Conservation (phyloP, 805 yeast species). For the Metschnikowia drakensbergensis region DNA sequence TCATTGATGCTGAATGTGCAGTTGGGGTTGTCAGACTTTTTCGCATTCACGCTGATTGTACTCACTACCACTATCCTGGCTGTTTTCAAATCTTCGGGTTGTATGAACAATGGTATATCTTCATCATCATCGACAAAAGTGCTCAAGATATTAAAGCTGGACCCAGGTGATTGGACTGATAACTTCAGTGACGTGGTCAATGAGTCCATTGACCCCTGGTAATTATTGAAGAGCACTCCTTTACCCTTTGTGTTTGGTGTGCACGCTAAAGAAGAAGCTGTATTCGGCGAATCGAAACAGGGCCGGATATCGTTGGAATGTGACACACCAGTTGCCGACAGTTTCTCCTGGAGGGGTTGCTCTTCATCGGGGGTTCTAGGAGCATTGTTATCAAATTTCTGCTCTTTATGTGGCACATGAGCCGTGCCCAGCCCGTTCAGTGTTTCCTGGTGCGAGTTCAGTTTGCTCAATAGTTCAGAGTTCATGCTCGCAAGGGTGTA, state of each 20-base stretch:
- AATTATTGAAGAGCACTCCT: background rate
- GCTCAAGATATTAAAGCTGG: conserved; percentile 17
- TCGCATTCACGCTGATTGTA: conserved; percentile 36
- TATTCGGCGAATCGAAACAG: conserved; percentile 3
- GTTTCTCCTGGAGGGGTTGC: background rate
- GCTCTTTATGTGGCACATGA: background rate
- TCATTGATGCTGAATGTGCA: conserved; percentile 64
- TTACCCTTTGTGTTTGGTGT: conserved; percentile 1
- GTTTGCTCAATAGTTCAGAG: background rate
- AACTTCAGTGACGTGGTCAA: background rate
- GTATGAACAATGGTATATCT: conserved; percentile 50
- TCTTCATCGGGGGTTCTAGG: conserved; percentile 1
- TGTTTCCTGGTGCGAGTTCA: background rate
- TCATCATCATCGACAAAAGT: conserved; percentile 28
- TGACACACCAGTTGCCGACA: background rate
- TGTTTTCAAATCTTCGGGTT: conserved; percentile 55
- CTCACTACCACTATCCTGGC: conserved; percentile 47
- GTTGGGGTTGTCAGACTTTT: conserved; percentile 53
- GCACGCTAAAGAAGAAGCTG: background rate
- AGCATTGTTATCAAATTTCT: background rate
- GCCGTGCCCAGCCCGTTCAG: background rate
- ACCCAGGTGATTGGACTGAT: conserved; percentile 6
- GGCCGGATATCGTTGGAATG: conserved; percentile 1
- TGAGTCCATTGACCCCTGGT: conserved; percentile 2
- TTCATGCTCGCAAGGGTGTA: background rate